Evolutionary conservation across 1,139 yeast genomes (phyloP).

Genomic region (Torulaspora globosa): DNA sequence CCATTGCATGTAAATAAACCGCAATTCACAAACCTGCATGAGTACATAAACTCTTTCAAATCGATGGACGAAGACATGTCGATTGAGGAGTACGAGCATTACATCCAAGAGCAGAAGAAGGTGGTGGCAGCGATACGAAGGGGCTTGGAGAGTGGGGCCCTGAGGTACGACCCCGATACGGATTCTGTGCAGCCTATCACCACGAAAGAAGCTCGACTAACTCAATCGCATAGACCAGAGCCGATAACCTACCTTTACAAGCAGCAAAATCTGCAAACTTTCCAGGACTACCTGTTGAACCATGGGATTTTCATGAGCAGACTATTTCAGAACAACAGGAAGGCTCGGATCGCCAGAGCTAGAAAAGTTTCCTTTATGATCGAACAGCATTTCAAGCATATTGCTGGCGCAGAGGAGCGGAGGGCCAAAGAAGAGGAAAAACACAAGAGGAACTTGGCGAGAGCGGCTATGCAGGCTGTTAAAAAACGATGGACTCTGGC

Average conservation of each 20-base stretch:
- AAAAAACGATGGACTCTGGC: conserved; percentile 90
- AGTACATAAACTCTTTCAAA: conserved; percentile 49
- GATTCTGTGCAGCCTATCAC: conserved; percentile 46
- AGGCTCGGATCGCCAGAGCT: conserved; percentile 61
- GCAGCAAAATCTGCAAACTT: conserved; percentile 47
- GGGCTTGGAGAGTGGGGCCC: conserved; percentile 52
- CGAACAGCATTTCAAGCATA: conserved; percentile 79
- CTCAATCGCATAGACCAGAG: conserved; percentile 35
- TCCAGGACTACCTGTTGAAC: conserved; percentile 65
- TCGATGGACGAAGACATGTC: conserved; percentile 55
- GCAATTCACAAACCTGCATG: conserved; percentile 40
- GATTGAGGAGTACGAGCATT: conserved; percentile 45
- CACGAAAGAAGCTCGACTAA: conserved; percentile 44
- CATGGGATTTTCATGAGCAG: conserved; percentile 76
- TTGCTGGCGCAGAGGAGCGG: conserved; percentile 85
- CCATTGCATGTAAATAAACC: conserved; percentile 62
- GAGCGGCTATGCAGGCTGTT: conserved; percentile 77
- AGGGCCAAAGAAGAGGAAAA: conserved; percentile 66
- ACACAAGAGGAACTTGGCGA: conserved; percentile 63
- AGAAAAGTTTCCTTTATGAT: conserved; percentile 76
- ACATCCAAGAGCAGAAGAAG: conserved; percentile 45
- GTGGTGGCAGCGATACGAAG: conserved; percentile 46
- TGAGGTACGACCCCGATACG: conserved; percentile 43
- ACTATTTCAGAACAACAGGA: conserved; percentile 63
- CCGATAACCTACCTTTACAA: conserved; percentile 34